Percentiles rank a stretch among this genome's conserved stretches.
phyloP scores from a whole-genome alignment of 2,329 filamentous ascomycete genomes.

The Coniochaeta ligniaria region DNA sequence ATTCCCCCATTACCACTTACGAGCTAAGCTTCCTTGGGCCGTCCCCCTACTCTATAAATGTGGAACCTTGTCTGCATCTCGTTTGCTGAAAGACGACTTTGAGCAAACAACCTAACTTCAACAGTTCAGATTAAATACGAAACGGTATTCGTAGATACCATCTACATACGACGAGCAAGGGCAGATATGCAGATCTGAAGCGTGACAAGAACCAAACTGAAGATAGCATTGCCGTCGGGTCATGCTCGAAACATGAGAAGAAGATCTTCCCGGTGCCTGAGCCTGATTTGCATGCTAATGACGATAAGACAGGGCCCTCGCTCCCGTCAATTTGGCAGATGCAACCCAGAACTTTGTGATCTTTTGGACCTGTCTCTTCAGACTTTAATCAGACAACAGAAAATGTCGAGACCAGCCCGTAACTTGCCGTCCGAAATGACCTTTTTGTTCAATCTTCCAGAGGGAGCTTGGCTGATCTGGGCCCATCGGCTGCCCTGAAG shows the following conservation, averaged over 20 bases:
- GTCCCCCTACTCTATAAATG: neutral
- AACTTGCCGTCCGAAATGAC: neutral
- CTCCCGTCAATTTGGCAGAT: neutral
- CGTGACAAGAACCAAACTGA: neutral
- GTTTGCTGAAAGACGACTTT: neutral
- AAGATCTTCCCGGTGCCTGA: neutral
- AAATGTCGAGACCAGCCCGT: neutral
- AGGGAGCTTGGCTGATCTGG: neutral
- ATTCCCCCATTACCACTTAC: neutral
- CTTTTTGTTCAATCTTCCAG: neutral
- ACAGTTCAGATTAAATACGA: no score
- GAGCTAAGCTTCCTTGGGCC: neutral
- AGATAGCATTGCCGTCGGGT: neutral
- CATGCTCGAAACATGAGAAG: neutral
- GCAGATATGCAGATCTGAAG: neutral
- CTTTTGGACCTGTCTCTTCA: neutral
- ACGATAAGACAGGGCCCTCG: neutral
- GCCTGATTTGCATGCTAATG: conserved; percentile 1
- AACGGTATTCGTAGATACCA: no score
- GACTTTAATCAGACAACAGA: neutral
- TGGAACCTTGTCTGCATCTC: neutral
- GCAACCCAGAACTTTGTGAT: neutral
- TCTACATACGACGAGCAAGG: neutral
- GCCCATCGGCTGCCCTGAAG: neutral
- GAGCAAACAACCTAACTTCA: neutral